phyloP scores from a whole-genome alignment of 208 protist genomes.

The Lotmaria passim region DNA sequence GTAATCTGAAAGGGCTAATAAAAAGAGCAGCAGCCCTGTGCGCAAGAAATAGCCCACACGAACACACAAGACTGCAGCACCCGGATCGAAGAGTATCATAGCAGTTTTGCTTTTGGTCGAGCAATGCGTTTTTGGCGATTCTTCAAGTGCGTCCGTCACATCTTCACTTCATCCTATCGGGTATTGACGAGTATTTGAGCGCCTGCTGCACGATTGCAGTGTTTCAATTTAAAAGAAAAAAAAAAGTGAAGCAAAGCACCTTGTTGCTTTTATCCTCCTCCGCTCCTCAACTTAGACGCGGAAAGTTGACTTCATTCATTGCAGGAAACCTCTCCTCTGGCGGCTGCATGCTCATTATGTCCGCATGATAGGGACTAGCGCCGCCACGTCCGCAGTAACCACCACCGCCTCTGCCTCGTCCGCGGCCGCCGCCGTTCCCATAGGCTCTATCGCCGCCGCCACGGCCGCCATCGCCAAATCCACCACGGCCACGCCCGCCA shows the following conservation, averaged over 20 bases:
- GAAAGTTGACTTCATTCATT: slow-evolving; percentile 39
- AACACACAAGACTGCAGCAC: too few species aligned
- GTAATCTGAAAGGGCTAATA: too few species aligned
- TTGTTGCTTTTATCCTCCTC: neutral
- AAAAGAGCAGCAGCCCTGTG: too few species aligned
- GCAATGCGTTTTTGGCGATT: too few species aligned
- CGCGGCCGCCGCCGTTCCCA: slow-evolving; percentile 15
- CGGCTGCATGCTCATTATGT: slow-evolving; percentile 1
- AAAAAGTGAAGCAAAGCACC: neutral
- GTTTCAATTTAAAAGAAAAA: neutral
- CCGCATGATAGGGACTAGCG: slow-evolving; percentile 2
- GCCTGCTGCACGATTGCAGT: too few species aligned
- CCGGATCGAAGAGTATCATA: too few species aligned
- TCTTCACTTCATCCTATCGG: too few species aligned
- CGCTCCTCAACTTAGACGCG: slow-evolving; percentile 22
- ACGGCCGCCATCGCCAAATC: neutral
- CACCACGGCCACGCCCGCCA: slow-evolving; percentile 11
- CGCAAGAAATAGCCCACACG: too few species aligned
- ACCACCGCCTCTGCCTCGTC: slow-evolving; percentile 18
- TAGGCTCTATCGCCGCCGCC: slow-evolving; percentile 20
- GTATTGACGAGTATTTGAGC: too few species aligned
- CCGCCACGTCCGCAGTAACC: slow-evolving; percentile 22
- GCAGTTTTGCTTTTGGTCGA: too few species aligned
- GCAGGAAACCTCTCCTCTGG: slow-evolving; percentile 17
- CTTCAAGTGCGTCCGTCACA: too few species aligned